phyloP scores from a whole-genome alignment of 2,329 filamentous ascomycete species.

The Clonostachys chloroleuca region DNA sequence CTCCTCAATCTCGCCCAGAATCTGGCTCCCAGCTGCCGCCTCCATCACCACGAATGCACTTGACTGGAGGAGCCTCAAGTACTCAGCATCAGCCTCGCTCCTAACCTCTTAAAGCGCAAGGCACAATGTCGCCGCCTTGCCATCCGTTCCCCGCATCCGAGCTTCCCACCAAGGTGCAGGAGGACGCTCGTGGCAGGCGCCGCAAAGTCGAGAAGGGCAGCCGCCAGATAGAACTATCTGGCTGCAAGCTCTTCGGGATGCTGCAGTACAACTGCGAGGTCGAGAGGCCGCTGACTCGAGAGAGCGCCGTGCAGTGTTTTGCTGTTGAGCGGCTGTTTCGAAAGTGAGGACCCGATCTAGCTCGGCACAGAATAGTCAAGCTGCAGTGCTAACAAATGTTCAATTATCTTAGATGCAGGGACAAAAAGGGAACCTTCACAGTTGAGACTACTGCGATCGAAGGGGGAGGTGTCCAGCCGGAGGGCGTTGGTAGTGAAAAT shows the following conservation, averaged over 20 bases:
- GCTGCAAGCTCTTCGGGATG: constrained; percentile 53
- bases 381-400: constrained; percentile 4
- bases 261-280: constrained; percentile 58
- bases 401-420: constrained; percentile 42
- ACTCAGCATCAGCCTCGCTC: too few relatives aligned
- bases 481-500: background rate
- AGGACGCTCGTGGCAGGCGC: constrained; percentile 40
- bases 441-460: constrained; percentile 65
- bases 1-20: constrained; percentile 53
- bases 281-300: constrained; percentile 34
- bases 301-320: constrained; percentile 49
- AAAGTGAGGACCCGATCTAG: constrained; percentile 33
- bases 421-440: constrained; percentile 51
- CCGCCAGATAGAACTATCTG: constrained; percentile 41
- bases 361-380: too few relatives aligned
- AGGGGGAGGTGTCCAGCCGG: too few relatives aligned
- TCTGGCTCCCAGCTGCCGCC: constrained; percentile 36
- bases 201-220: constrained; percentile 40
- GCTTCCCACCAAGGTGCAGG: constrained; percentile 44
- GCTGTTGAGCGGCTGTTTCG: constrained; percentile 57
- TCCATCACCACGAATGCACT: constrained; percentile 17
- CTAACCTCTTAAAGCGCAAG: background rate
- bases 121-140: constrained; percentile 53
- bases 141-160: constrained; percentile 47
- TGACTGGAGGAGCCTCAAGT: background rate